Conservation (phyloP, 345 rosid genomes). For the Excoecaria agallocha region DNA sequence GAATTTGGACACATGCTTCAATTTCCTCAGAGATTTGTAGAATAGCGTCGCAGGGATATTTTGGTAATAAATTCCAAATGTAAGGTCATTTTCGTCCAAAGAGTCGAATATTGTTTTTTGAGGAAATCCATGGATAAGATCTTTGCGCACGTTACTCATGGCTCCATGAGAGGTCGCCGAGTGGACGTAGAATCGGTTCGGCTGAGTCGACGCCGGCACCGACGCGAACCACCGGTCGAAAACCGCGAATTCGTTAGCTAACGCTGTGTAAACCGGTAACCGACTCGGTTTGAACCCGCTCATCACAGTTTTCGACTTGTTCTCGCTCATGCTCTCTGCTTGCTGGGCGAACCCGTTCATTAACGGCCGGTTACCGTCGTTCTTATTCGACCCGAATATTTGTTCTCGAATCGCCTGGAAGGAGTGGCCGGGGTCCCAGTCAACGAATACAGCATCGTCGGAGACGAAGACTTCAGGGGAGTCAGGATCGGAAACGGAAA, state of each 20-base stretch:
- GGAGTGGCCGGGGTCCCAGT: conserved; percentile 98
- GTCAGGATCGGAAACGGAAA: conserved; percentile 56
- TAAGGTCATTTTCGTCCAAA: conserved; percentile 73
- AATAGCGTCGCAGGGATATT: conserved; percentile 93
- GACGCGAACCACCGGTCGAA: conserved; percentile 99
- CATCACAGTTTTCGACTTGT: conserved; percentile 71
- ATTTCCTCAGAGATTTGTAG: conserved; percentile 64
- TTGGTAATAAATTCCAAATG: conserved; percentile 89
- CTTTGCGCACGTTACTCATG: conserved; percentile 76
- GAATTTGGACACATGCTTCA: conserved; percentile 64
- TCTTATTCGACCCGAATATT: conserved; percentile 78
- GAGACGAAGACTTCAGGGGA: conserved; percentile 58
- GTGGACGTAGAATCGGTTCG: conserved; percentile 94
- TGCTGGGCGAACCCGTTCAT: conserved; percentile 96
- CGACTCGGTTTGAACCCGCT: conserved; percentile 71
- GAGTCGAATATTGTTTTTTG: conserved; percentile 92
- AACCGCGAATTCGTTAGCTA: conserved; percentile 82
- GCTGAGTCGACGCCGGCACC: conserved; percentile 96
- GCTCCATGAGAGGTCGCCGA: conserved; percentile 98
- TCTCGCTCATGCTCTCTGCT: conserved; percentile 63
- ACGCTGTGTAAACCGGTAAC: conserved; percentile 69
- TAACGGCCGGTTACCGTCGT: conserved; percentile 45
- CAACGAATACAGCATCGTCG: conserved; percentile 74
- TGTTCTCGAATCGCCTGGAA: conserved; percentile 95
- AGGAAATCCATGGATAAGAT: conserved; percentile 84